Percentiles rank a stretch among this genome's conserved stretches.
These are phyloP conservation scores for Corchorus capsularis DNA, from an alignment of 345 rosid species.

Conservation along the genomic window DNA sequence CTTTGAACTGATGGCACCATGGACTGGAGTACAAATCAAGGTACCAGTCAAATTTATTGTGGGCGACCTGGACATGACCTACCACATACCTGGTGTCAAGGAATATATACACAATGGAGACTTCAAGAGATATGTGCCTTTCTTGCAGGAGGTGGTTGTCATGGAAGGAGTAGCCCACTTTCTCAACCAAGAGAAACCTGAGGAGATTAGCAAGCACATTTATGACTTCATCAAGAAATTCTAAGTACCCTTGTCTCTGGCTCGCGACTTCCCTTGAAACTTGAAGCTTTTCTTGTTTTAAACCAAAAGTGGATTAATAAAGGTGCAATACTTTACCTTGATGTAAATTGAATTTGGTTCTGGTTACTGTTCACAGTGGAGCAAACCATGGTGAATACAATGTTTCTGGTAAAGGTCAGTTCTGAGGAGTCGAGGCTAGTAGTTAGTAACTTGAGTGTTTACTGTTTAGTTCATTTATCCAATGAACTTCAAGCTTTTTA, in stretches of 20 bases:
- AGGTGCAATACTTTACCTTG: too few relatives aligned
- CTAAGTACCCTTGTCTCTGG: conserved; percentile 17
- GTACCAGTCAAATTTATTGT: conserved; percentile 85
- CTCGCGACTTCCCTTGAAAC: neutral
- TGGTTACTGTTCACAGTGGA: too few relatives aligned
- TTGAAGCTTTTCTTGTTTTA: too few relatives aligned
- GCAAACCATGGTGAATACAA: neutral
- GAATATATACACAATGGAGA: conserved; percentile 58
- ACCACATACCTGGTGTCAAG: conserved; percentile 58
- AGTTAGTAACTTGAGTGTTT: neutral
- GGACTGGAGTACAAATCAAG: conserved; percentile 58
- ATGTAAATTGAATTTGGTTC: too few relatives aligned
- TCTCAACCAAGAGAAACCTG: conserved; percentile 67
- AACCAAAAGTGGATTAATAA: too few relatives aligned
- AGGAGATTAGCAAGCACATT: conserved; percentile 63
- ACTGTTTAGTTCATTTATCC: neutral
- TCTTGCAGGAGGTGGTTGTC: conserved; percentile 69
- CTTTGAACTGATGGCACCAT: conserved; percentile 79
- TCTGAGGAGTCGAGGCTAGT: neutral
- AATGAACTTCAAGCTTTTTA: neutral
- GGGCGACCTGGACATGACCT: conserved; percentile 68
- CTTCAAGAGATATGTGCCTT: conserved; percentile 65
- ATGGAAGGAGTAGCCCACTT: conserved; percentile 86
- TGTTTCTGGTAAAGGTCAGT: neutral
- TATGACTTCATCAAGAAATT: conserved; percentile 68